Evolutionary conservation across 2,329 filamentous ascomycete species (phyloP).

Genomic region (Scytalidium sp.): DNA sequence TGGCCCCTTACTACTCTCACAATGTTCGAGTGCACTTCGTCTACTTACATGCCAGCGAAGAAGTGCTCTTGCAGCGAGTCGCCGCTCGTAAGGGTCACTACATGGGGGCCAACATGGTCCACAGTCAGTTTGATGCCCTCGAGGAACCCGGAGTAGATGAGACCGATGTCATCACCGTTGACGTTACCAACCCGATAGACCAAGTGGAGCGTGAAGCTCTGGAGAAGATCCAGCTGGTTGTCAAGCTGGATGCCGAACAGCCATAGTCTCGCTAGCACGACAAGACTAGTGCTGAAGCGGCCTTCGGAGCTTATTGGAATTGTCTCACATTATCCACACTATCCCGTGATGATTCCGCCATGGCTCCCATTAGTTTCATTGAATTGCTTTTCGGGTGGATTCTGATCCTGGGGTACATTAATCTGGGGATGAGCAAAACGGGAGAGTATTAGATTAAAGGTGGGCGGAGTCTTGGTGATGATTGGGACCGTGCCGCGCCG

Average conservation of each 20-base stretch:
- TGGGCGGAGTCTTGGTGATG: not conserved
- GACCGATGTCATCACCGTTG: slow-evolving; percentile 67
- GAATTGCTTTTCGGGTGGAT: too few relatives aligned
- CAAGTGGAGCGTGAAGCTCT: slow-evolving; percentile 61
- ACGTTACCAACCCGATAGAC: slow-evolving; percentile 58
- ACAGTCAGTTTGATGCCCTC: slow-evolving; percentile 85
- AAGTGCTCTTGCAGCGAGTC: slow-evolving; percentile 73
- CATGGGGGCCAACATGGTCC: slow-evolving; percentile 95
- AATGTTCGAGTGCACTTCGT: slow-evolving; percentile 85
- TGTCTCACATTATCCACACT: too few relatives aligned
- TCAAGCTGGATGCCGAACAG: slow-evolving; percentile 10
- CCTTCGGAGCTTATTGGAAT: too few relatives aligned
- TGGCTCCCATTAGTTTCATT: too few relatives aligned
- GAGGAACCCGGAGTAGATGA: slow-evolving; percentile 75
- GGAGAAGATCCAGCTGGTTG: slow-evolving; percentile 41
- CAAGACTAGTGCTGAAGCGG: too few relatives aligned
- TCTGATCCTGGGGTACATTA: too few relatives aligned
- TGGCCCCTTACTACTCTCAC: slow-evolving; percentile 72
- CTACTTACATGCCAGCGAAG: slow-evolving; percentile 78
- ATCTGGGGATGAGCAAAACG: not conserved
- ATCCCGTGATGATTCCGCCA: too few relatives aligned
- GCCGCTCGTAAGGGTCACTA: slow-evolving; percentile 77
- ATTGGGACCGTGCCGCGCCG: not conserved
- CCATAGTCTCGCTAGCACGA: not conserved
- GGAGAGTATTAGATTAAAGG: not conserved